Conservation (phyloP, 2,329 filamentous ascomycete genomes). For the Claviceps purpurea region DNA sequence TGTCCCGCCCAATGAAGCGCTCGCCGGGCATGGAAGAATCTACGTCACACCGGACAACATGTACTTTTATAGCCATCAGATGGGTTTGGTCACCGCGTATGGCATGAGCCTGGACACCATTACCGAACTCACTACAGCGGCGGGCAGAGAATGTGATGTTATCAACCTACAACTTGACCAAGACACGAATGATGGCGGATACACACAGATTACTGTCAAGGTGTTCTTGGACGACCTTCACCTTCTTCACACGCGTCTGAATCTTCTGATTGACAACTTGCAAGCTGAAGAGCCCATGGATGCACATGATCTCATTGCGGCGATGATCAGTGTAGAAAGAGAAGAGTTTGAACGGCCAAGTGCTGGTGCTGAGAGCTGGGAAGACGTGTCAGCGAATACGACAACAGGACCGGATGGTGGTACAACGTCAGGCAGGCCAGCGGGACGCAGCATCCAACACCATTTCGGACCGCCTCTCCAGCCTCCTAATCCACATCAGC, state of each 20-base stretch:
- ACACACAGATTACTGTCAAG: conserved; percentile 72
- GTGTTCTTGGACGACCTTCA: conserved; percentile 81
- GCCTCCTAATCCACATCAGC: conserved; percentile 20
- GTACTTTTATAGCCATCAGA: conserved; percentile 93
- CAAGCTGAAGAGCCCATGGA: conserved; percentile 56
- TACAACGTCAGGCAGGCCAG: conserved; percentile 26
- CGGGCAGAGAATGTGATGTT: conserved; percentile 85
- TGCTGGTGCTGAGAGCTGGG: conserved; percentile 80
- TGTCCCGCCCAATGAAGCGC: conserved; percentile 23
- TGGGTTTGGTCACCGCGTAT: conserved; percentile 79
- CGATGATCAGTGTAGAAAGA: conserved; percentile 62
- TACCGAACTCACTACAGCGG: conserved; percentile 76
- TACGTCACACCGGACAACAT: conserved; percentile 80
- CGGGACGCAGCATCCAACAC: conserved; percentile 14
- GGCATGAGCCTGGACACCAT: conserved; percentile 63
- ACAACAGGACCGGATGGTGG: conserved; percentile 40
- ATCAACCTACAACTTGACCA: conserved; percentile 68
- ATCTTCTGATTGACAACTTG: conserved; percentile 71
- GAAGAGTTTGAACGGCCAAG: conserved; percentile 44
- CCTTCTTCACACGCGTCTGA: conserved; percentile 70
- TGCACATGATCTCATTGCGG: conserved; percentile 56
- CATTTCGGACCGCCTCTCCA: conserved; percentile 24
- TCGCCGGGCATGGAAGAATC: conserved; percentile 58
- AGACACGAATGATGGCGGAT: conserved; percentile 47
- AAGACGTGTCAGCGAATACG: conserved; percentile 54